phyloP scores from a whole-genome alignment of 192 early-diverging fungal species.

The Gamsiella multidivaricata region DNA sequence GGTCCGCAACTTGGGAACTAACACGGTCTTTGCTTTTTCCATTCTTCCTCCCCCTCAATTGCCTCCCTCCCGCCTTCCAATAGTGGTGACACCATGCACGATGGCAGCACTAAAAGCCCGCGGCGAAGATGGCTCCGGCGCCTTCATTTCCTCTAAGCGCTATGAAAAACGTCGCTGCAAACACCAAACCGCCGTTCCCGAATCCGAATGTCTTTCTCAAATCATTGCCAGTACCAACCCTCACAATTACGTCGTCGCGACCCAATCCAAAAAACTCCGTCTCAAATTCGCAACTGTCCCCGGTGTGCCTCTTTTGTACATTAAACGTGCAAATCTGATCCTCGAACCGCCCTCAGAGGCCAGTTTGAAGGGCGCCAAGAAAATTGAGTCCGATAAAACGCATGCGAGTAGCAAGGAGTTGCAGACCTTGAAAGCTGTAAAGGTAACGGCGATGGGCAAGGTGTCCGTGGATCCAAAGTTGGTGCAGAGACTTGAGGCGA shows the following conservation, averaged over 20 bases:
- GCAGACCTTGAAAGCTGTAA: constrained; percentile 61
- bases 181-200: constrained; percentile 74
- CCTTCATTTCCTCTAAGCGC: constrained; percentile 67
- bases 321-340: constrained; percentile 80
- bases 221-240: constrained; percentile 81
- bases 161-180: constrained; percentile 87
- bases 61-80: too few species aligned
- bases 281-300: constrained; percentile 71
- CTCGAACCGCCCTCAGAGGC: constrained; percentile 79
- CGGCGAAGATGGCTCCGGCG: constrained; percentile 68
- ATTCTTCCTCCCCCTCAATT: constrained; percentile 16
- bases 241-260: constrained; percentile 88
- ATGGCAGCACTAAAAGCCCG: constrained; percentile 75
- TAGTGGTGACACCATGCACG: constrained; percentile 78
- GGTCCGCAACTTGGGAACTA: background rate
- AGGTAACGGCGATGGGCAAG: constrained; percentile 52
- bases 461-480: constrained; percentile 32
- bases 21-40: constrained; percentile 2
- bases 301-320: constrained; percentile 89
- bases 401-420: constrained; percentile 59
- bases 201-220: constrained; percentile 75
- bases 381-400: constrained; percentile 57
- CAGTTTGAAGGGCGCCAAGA: constrained; percentile 57
- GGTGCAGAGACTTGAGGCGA: constrained; percentile 60
- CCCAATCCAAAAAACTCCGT: constrained; percentile 79